Base-by-base conservation (phyloP, 441 rosid species). In the Sinapis alba region DNA sequence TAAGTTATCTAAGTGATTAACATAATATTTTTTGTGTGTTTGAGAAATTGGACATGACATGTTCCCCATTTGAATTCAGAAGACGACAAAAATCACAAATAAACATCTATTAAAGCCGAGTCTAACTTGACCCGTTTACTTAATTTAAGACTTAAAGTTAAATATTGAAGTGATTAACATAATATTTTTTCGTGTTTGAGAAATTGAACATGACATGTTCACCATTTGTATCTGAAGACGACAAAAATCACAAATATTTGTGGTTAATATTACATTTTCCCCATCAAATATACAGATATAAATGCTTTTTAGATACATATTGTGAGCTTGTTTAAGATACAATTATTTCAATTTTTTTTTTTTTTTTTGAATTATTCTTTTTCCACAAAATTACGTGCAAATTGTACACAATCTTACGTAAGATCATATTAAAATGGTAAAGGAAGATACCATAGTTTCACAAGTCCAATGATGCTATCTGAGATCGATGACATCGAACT, bases 401-500 rank as follows among this genome's bases (percentile, higher is more conserved):
- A 69, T 68, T 62, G 51, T 62, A 76, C 70, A 76, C 0, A 26
- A 75, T 20, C 20, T 11, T 34, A 8, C 13, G 13, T 38, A 18
- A 18, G 36, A 75, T 36, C 57, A 61, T 28, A 75, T 50, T 75
- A 34, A 13, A 61, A 69, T 16, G 21, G 54, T 47, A 16, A 47
- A 47, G 54, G 54, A 47, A 16, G 54, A 47, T 16, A 47, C 54
- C 54, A 16, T 16, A 19, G 16, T 10, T 36, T n/a, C 30, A 75
- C n/a, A 69, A 47, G 51, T 15, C 18, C 51, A 28, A 26, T 74
- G 64, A 77, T 87, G 47, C 65, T 84, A 93, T 61, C 97, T 84
- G 23, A 95, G 99, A 83, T 95, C 99, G 71, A 91, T 87, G 81
- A 92, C 84, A 12, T 95, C 95, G 28, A 95, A 90, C 76, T 77